Percentiles rank a stretch among this genome's conserved stretches.
These are phyloP conservation scores for Trichosporon inkin DNA, from an alignment of 1,284 basidiomycete species.

Conservation along the genomic window DNA sequence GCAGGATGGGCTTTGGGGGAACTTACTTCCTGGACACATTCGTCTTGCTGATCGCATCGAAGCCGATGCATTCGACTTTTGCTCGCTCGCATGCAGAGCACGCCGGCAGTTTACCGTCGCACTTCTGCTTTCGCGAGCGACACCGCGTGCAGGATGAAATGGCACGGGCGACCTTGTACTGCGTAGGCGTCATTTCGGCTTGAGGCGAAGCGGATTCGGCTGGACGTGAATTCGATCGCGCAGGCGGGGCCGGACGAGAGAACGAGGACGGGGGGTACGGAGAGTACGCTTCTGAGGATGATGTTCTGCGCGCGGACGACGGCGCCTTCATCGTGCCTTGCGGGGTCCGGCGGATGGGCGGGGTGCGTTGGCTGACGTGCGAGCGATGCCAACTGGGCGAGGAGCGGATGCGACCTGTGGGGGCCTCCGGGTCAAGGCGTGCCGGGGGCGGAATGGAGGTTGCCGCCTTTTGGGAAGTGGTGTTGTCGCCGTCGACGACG, in stretches of 20 bases:
- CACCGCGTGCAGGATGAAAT: slow-evolving; percentile 51
- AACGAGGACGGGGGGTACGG: slow-evolving; percentile 30
- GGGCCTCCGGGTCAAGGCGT: slow-evolving; percentile 1
- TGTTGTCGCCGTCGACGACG: slow-evolving; percentile 6
- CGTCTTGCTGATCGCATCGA: slow-evolving; percentile 52
- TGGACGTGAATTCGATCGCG: slow-evolving; percentile 9
- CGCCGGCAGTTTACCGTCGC: slow-evolving; percentile 51
- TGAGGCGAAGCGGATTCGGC: neutral
- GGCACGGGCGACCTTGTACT: slow-evolving; percentile 50
- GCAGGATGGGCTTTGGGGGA: no score
- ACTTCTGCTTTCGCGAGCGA: slow-evolving; percentile 49
- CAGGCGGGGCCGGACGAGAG: slow-evolving; percentile 17
- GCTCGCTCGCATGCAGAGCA: slow-evolving; percentile 48
- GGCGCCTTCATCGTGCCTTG: slow-evolving; percentile 30
- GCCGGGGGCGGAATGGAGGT: neutral
- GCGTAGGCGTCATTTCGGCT: slow-evolving; percentile 11
- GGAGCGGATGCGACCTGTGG: neutral
- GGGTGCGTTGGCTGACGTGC: slow-evolving; percentile 3
- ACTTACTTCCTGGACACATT: slow-evolving; percentile 52
- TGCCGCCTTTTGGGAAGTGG: neutral
- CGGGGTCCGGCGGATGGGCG: neutral
- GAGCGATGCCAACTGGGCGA: neutral
- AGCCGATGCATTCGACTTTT: slow-evolving; percentile 53
- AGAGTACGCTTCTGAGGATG: slow-evolving; percentile 15
- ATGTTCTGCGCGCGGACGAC: slow-evolving; percentile 21